Base-by-base conservation (phyloP, 2,329 filamentous ascomycete species). In the Hirsutella rhossiliensis region DNA sequence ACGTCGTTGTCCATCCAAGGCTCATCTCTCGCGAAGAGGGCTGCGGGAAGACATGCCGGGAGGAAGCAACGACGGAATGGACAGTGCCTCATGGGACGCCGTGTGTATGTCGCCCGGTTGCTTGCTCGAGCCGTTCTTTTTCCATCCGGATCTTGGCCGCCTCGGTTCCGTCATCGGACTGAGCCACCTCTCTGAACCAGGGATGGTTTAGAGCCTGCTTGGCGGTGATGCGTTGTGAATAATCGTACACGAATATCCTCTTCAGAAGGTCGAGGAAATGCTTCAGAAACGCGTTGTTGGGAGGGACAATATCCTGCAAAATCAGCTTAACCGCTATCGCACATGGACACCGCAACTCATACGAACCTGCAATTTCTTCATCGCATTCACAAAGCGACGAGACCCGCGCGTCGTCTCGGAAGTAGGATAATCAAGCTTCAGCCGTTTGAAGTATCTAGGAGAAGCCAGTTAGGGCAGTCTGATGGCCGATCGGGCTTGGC, bases 221-320 rank as follows among this genome's bases (percentile, higher is more conserved):
- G 19, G 80, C 80, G 4, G 78, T 82, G 49, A 84, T 83, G 39
- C 80, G 75, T 45, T 78, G 72, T 5, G 66, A 63, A 11, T 80
- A 78, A 46, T 84, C 79, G 56, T 84, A 84, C 29, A 82, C 72
- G 52, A 84, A 84, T 41, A 84, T 83, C 58, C 75, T 80, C 52
- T 71, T 69, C 8, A 84, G 62, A 11, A 84, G 66, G 56, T 83
- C 78, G 40, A 82, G 61, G 53, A 84, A 83, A 48, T 77, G 73
- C 47, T 68, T 69, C 45, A 80, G 65, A 60, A 83, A 84, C 12
- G 66, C 66, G 47, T 64, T 79, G 50, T 66, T 76, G 5, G 67
- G 65, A 0, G 78, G 79, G 36, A 83, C 80, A 43, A 82, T 82
- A 48, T 82, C 78, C 79, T 83, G 37, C 15, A 15, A 17, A 19